Evolutionary conservation across 2,329 filamentous ascomycete species (phyloP), one percentile per base, ranked within the genome.

Genomic region (Ophiostoma triangulosporum): DNA sequence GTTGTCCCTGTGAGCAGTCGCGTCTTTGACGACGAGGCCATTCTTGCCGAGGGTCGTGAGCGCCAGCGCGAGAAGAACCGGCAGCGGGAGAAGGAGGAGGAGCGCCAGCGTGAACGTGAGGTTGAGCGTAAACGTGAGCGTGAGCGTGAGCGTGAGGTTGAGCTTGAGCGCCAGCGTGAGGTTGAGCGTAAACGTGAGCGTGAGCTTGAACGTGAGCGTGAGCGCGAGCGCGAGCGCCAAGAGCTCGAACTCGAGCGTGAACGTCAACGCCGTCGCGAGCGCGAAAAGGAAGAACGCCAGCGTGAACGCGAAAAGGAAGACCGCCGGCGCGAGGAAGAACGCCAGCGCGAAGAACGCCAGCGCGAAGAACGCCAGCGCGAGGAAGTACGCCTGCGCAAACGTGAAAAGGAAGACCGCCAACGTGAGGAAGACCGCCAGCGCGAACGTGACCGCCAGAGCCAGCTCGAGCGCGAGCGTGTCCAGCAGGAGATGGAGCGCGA

Each of bases 1-100:
- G 77, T 87, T 55, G 74, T 77, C 2, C 87, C 86, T 0, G 80
- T 94, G 3, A 82, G 83, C 35, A 77, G 78, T 57, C 77, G 78
- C 17, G 75, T 90, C 1, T 86, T 88, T 60, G 75, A 81, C 48
- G 69, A 75, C 32, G 68, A 56, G 6, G 51, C 43, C 2, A 51
- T 56, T 6, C 31, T 54, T 27, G 35, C 29, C 14, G 36, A 55
- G 50, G 38, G 38, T 20, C 43, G 43, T 4, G 69, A 68, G 29
- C 66, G 62, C 15, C 66, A 69, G 26, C 50, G 38, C 22, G 57
- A 59, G 33, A 57, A 57, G 7, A 60, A 61, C 33, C 66, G 61
- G n/a, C 66, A 69, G 20, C 43, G 22, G 17, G 56, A 60, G 27
- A 35, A 26, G 48, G 48, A 49, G 57, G 15, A 62, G 29, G 63